Evolutionary conservation across 371 early-diverging fungal genomes (phyloP), one percentile per base, ranked within the genome.

Genomic region (Syncephalastrum monosporum): DNA sequence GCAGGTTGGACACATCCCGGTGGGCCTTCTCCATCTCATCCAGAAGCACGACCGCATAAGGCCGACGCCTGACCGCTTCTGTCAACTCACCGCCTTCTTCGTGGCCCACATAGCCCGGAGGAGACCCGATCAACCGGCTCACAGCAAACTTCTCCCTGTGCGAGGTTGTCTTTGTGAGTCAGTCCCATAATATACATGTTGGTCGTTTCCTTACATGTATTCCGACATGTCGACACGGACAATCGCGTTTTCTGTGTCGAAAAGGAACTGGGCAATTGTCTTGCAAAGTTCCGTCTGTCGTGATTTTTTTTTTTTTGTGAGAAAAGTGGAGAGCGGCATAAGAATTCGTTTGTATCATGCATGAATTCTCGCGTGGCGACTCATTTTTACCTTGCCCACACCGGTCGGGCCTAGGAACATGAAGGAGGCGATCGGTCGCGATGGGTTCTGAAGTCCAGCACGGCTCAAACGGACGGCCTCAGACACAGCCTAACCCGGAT

Each of bases 21-120:
- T 96, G 93, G 6, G 95, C 96, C 69, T 95, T 91, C 67, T 97
- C 96, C 58, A 97, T 86, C 73, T 97, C 97, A 75, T 97, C 97
- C 51, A 97, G 79, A 13, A 97, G 71, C 4, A 96, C 76, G n/a
- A 97, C 91, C 14, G 91, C 90, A 72, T 96, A 95, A 19, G 96
- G 95, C 45, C 85, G 82, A 54, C 92, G 84, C 61, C 92, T 77
- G 12, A 96, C 86, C 10, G 94, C 91, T 59, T 97, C 96, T 3
- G 97, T 95, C 42, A 96, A 71, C 56, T 92, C 85, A 21, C 96
- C 96, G 25, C 94, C 95, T 65, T 90, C 86, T 45, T 91, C 93
- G 17, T 88, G 85, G 15, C 93, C 91, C 42, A 91, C 81, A 55
- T 92, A 91, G 2, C 91, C 96, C 4, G 97, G 95, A 46, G 95